These are phyloP conservation scores for Pseudogymnoascus sp. DNA, from an alignment of 2,329 filamentous ascomycete genomes.

Conservation along the genomic window DNA sequence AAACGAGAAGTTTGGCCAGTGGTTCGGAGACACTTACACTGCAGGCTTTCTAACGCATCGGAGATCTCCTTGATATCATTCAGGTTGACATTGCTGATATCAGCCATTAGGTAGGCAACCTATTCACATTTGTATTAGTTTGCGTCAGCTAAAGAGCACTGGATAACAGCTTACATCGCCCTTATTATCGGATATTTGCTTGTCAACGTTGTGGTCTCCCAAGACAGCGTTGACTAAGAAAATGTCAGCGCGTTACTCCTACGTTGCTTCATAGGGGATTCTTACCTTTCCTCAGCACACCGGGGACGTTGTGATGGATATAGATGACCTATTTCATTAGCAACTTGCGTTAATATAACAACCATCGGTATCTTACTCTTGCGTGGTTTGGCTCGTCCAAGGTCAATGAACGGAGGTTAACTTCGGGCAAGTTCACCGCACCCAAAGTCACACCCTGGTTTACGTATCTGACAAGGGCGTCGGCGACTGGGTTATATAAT, in stretches of 20 bases:
- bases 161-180: conserved; percentile 61
- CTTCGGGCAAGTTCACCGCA: conserved; percentile 95
- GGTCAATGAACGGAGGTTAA: conserved; percentile 80
- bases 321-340: conserved; percentile 62
- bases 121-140: conserved; percentile 29
- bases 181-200: conserved; percentile 94
- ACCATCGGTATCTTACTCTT: conserved; percentile 45
- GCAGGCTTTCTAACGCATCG: conserved; percentile 71
- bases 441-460: conserved; percentile 89
- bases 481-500: conserved; percentile 51
- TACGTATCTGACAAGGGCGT: conserved; percentile 86
- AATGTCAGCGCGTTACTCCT: not conserved
- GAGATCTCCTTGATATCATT: conserved; percentile 80
- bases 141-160: not conserved
- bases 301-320: conserved; percentile 93
- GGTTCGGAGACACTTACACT: conserved; percentile 50
- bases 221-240: conserved; percentile 81
- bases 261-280: conserved; percentile 16
- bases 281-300: conserved; percentile 76
- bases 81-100: conserved; percentile 79
- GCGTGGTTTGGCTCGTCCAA: conserved; percentile 84
- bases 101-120: conserved; percentile 94
- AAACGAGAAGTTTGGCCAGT: not conserved
- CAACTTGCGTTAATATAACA: conserved; percentile 16
- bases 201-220: conserved; percentile 94